Base-by-base conservation (phyloP, 1,284 basidiomycete genomes). In the Albatrellus sp. region DNA sequence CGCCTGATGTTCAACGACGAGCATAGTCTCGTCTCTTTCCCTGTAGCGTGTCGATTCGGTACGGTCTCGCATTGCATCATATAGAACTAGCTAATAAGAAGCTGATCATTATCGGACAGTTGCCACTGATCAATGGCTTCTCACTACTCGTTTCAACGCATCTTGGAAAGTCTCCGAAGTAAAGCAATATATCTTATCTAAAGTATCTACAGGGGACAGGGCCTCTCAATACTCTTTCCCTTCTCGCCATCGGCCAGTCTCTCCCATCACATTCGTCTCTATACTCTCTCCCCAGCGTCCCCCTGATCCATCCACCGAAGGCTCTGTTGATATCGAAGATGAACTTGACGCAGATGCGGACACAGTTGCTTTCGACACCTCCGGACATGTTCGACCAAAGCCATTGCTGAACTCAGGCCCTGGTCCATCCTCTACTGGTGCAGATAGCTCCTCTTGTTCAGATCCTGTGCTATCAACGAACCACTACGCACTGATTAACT, bases 81-180 rank as follows among this genome's bases (percentile, higher is more conserved):
- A n/a, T n/a, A n/a, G n/a, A 14, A 10, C 24, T 37, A 17, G 10
- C 17, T 20, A 35, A 11, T 37, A 8, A 2, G 13, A 34, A 20
- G 9, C 17, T 2, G 17, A 19, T 12, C 28, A 14, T 13, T 28
- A 17, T 16, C 31, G 13, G 33, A n/a, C 54, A 81, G 80, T 83
- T 16, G 72, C 77, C 0, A 71, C 75, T 48, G 80, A 84, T 58
- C 79, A 82, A 60, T 84, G 80, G 80, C 64, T 83, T 42, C 24
- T 4, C n/a, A 63, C 77, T 24, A 80, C 80, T 12, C 76, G 78
- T 54, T 57, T 80, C 52, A 70, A 77, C 52, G 63, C 70, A 4
- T 52, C 61, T 17, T 77, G 72, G 70, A 74, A 75, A 52, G 65
- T 83, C 40, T 65, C 67, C 16, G 68, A 79, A 31, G 64, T 79